Evolutionary conservation across 192 early-diverging fungal genomes (phyloP).

Genomic region (Gigaspora rosea): DNA sequence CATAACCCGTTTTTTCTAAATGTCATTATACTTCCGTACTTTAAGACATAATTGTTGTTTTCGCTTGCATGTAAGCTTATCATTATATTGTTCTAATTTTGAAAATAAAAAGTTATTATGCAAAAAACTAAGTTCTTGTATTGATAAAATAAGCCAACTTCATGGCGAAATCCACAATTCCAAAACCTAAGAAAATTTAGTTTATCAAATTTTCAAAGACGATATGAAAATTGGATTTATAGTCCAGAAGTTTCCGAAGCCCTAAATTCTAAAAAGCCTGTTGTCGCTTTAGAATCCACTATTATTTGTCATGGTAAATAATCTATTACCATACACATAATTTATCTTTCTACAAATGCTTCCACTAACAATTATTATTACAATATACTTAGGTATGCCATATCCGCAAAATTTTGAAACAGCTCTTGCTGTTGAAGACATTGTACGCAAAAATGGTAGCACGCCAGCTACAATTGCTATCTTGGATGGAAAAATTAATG

Average conservation of each 20-base stretch:
- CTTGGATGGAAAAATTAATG: constrained; percentile 78
- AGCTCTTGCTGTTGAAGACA: constrained; percentile 76
- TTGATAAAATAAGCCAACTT: too few species aligned
- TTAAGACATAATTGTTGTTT: too few species aligned
- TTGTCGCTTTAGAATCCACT: constrained; percentile 93
- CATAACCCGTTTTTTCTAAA: too few species aligned
- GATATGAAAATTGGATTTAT: neutral
- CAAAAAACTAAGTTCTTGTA: too few species aligned
- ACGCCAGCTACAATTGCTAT: constrained; percentile 91
- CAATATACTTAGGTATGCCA: constrained; percentile 68
- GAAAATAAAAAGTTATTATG: too few species aligned
- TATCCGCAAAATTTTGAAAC: constrained; percentile 90
- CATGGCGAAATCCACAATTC: too few species aligned
- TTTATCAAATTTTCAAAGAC: neutral
- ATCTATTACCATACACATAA: neutral
- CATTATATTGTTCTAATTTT: too few species aligned
- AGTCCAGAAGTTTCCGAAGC: constrained; percentile 55
- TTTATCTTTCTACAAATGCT: neutral
- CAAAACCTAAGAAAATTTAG: neutral
- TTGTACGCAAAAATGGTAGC: constrained; percentile 71
- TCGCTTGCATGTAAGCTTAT: too few species aligned
- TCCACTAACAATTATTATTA: neutral
- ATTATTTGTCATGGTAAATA: constrained; percentile 86
- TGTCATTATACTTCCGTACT: too few species aligned
- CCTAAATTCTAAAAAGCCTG: constrained; percentile 60